A percentile compares a stretch with the other conserved stretches of the same genome.
Evolutionary conservation across 2,329 filamentous ascomycete species (phyloP).

Genomic region (Pyricularia pennisetigena): DNA sequence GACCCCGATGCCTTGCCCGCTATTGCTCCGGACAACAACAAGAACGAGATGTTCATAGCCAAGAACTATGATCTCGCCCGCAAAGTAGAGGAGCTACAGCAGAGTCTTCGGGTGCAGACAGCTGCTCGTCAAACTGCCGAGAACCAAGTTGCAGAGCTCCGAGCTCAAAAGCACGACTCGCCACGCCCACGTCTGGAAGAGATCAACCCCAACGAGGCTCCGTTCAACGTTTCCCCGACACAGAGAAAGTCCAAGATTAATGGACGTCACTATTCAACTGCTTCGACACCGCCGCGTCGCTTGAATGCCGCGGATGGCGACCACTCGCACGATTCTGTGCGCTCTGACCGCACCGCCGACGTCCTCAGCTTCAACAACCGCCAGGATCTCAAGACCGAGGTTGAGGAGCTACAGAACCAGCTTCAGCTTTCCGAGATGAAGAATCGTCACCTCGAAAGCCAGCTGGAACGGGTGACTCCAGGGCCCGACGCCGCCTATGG

Average conservation of each 20-base stretch:
- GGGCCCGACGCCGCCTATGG: constrained; percentile 52
- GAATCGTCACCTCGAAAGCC: constrained; percentile 82
- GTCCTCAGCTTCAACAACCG: constrained; percentile 75
- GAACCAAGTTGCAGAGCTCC: constrained; percentile 67
- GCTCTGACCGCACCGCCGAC: constrained; percentile 79
- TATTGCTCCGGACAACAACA: background rate
- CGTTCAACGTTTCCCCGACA: constrained; percentile 62
- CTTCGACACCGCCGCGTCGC: constrained; percentile 63
- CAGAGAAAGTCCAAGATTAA: constrained; percentile 48
- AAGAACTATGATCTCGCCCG: constrained; percentile 76
- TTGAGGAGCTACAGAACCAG: constrained; percentile 89
- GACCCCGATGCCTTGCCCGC: constrained; percentile 44
- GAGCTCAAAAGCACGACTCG: constrained; percentile 63
- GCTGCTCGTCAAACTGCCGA: constrained; percentile 78
- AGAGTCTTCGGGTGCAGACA: constrained; percentile 73
- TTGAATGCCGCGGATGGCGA: constrained; percentile 47
- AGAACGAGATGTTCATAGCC: constrained; percentile 56
- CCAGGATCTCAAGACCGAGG: constrained; percentile 82
- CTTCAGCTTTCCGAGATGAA: constrained; percentile 92
- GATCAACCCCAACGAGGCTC: constrained; percentile 73
- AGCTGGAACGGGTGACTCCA: constrained; percentile 63
- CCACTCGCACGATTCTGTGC: constrained; percentile 57
- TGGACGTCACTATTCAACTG: constrained; percentile 56
- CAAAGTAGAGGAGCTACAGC: constrained; percentile 80
- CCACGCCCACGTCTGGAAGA: constrained; percentile 75